Evolutionary conservation across 805 yeast genomes (phyloP), one percentile per base, ranked within the genome.

Genomic region (Candida qinlingensis): DNA sequence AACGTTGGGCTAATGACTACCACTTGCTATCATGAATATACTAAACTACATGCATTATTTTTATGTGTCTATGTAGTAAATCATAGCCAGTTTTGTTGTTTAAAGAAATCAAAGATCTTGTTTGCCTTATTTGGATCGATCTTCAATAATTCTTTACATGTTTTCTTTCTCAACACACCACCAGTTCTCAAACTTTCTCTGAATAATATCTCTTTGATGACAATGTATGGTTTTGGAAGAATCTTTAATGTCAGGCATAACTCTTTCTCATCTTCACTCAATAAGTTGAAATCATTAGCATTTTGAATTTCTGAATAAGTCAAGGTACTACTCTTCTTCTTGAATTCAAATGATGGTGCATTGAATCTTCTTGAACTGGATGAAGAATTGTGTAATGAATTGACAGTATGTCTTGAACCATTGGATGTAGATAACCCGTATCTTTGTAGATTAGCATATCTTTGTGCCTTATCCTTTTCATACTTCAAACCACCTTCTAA

Each of bases 151-250:
- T 86, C 96, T 57, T 90, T 76, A n/a, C 96, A 94, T 13, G 85
- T 83, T 60, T 87, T 84, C 68, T 87, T 85, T 69, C 87, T 87
- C 60, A 94, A 65, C 6, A 76, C 68, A 5, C 98, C 98, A 37
- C 96, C 96, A 39, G 86, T 83, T 55, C 87, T 82, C 37, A 91
- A 71, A 33, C 95, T 80, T 62, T 91, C 97, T 57, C 95, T 80
- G 73, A 94, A 89, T 48, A 94, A 67, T 4, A 88, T 81, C 63
- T 88, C 96, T 62, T 94, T 94, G 54, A 94, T 87, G 3, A 96
- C 96, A 52, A 94, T 71, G 61, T 92, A 94, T 4, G 98, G 96
- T 64, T 94, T 92, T 12, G 99, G 99, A 48, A 86, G 68, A 9
- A 95, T 84, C 53, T 96, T 80, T 52, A 95, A 72, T 43, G 81